phyloP scores from a whole-genome alignment of 305 asterid genomes.

The Salvia sclarea region DNA sequence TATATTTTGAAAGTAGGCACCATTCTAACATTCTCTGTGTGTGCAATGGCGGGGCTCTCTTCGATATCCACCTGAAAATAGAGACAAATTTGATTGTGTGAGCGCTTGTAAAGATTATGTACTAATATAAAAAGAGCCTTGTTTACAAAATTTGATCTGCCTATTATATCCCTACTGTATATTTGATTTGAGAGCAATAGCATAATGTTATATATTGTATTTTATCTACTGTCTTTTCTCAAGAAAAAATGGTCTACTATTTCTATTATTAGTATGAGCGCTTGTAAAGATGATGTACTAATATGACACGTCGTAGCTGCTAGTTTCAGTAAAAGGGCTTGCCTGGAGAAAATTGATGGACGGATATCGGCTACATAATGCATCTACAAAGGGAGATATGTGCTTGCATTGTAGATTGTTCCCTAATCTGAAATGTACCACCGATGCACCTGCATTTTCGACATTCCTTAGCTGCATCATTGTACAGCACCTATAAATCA shows the following conservation, averaged over 20 bases:
- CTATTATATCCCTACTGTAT: no score
- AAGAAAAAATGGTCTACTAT: no score
- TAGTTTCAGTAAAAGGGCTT: constrained; percentile 1
- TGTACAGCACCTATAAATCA: neutral
- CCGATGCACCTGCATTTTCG: constrained; percentile 62
- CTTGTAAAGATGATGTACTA: no score
- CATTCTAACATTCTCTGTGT: constrained; percentile 61
- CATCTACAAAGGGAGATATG: constrained; percentile 66
- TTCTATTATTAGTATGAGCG: no score
- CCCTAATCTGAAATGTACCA: constrained; percentile 60
- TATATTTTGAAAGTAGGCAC: constrained; percentile 89
- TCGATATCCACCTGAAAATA: constrained; percentile 72
- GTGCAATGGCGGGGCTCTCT: constrained; percentile 54
- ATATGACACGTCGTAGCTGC: no score
- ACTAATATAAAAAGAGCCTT: no score
- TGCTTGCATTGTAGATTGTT: constrained; percentile 61
- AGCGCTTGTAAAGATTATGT: neutral
- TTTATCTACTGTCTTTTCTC: no score
- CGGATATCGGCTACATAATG: constrained; percentile 66
- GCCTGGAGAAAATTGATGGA: constrained; percentile 75
- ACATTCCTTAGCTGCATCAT: constrained; percentile 9
- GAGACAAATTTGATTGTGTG: neutral
- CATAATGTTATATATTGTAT: no score
- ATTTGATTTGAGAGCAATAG: no score
- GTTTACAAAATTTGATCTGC: no score